Conservation (phyloP, 1,284 basidiomycete genomes). For the Sphaerobolus stellatus region DNA sequence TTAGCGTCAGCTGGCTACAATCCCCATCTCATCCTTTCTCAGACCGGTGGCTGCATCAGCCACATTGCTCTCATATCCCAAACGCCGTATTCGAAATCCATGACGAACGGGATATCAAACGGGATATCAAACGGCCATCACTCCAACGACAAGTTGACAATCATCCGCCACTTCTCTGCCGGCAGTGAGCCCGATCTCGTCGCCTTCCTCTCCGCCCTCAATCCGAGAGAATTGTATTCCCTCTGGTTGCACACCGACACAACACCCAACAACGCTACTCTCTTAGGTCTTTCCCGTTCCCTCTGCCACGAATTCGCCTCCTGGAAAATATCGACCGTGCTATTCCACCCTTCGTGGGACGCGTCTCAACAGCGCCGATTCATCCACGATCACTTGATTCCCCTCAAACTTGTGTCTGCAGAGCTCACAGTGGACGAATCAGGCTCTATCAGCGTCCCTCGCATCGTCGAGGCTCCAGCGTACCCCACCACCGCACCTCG, state of each 20-base stretch:
- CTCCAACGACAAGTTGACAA: not conserved
- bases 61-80: not conserved
- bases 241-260: constrained; percentile 14
- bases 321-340: constrained; percentile 14
- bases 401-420: constrained; percentile 13
- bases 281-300: constrained; percentile 16
- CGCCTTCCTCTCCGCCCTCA: constrained; percentile 9
- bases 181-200: constrained; percentile 15
- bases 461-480: constrained; percentile 10
- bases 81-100: not conserved
- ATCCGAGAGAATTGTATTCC: not conserved
- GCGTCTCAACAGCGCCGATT: constrained; percentile 1
- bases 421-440: constrained; percentile 13
- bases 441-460: constrained; percentile 13
- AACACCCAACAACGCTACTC: not conserved
- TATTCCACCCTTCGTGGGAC: constrained; percentile 15
- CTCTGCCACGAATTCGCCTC: constrained; percentile 18
- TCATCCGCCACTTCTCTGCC: constrained; percentile 10
- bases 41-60: not conserved
- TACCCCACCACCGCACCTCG: not conserved
- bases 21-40: not conserved
- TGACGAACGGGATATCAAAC: not conserved
- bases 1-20: not conserved
- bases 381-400: constrained; percentile 6
- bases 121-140: not conserved